phyloP scores from a whole-genome alignment of 2,329 filamentous ascomycete genomes.

The Daldinia eschscholtzii region DNA sequence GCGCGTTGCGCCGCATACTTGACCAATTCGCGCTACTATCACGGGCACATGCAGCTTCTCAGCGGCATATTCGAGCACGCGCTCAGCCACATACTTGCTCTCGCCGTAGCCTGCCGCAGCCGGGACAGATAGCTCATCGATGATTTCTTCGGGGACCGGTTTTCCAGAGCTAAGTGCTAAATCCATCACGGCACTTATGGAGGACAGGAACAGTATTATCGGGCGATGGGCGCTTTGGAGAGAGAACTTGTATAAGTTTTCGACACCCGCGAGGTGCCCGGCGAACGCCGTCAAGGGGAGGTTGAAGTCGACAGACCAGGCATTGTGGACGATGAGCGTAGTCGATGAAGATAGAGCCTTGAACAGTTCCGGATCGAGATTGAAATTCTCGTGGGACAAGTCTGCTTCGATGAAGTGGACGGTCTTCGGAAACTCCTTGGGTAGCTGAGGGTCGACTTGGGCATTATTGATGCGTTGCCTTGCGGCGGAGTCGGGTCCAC shows the following conservation, averaged over 20 bases:
- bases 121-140: neutral
- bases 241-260: conserved; percentile 27
- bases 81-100: neutral
- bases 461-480: conserved; percentile 24
- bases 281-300: conserved; percentile 28
- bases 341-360: conserved; percentile 12
- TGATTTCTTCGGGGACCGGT: neutral
- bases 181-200: neutral
- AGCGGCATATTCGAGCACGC: neutral
- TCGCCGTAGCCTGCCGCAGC: neutral
- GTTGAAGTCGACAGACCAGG: conserved; percentile 39
- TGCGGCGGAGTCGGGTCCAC: conserved; percentile 21
- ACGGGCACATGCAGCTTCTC: conserved; percentile 4
- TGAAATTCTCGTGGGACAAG: conserved; percentile 17
- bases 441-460: conserved; percentile 9
- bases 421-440: conserved; percentile 12
- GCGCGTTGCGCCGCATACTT: conserved; percentile 23
- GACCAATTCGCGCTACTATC: conserved; percentile 25
- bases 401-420: conserved; percentile 29
- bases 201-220: neutral
- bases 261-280: conserved; percentile 16
- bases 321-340: conserved; percentile 35
- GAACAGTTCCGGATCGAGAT: conserved; percentile 11
- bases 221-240: conserved; percentile 2
- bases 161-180: neutral